These are phyloP conservation scores for Aspergillus sojae DNA, from an alignment of 2,329 filamentous ascomycete species.

Conservation along the genomic window DNA sequence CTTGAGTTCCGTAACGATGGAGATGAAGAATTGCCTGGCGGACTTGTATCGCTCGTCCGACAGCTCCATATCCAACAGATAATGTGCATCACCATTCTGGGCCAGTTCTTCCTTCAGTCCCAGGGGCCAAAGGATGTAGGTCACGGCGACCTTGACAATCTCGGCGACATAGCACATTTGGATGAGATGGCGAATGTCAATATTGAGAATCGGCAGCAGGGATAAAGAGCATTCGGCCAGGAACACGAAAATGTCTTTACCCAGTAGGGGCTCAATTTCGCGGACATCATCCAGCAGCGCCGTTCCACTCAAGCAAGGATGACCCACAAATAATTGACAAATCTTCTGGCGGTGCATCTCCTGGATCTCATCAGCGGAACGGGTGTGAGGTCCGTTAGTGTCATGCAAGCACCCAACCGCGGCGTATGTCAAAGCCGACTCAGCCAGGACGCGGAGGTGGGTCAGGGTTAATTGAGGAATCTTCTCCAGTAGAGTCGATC, in stretches of 20 bases:
- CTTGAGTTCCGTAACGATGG: constrained; percentile 40
- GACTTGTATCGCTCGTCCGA: constrained; percentile 31
- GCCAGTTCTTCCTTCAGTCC: constrained; percentile 39
- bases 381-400: constrained; percentile 58
- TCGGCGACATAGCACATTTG: constrained; percentile 89
- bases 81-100: constrained; percentile 30
- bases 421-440: constrained; percentile 84
- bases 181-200: constrained; percentile 78
- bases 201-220: constrained; percentile 65
- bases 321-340: constrained; percentile 71
- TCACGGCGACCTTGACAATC: constrained; percentile 76
- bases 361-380: constrained; percentile 65
- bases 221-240: constrained; percentile 77
- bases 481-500: constrained; percentile 76
- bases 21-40: constrained; percentile 41
- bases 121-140: constrained; percentile 50
- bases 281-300: constrained; percentile 38
- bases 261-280: constrained; percentile 44
- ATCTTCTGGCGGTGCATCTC: constrained; percentile 72
- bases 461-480: constrained; percentile 82
- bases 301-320: constrained; percentile 42
- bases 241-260: constrained; percentile 57
- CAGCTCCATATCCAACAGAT: constrained; percentile 29
- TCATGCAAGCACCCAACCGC: constrained; percentile 71
- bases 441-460: constrained; percentile 83